These are phyloP conservation scores for Plasmodium vinckei DNA, from an alignment of 169 alveolate species.

Conservation along the genomic window DNA sequence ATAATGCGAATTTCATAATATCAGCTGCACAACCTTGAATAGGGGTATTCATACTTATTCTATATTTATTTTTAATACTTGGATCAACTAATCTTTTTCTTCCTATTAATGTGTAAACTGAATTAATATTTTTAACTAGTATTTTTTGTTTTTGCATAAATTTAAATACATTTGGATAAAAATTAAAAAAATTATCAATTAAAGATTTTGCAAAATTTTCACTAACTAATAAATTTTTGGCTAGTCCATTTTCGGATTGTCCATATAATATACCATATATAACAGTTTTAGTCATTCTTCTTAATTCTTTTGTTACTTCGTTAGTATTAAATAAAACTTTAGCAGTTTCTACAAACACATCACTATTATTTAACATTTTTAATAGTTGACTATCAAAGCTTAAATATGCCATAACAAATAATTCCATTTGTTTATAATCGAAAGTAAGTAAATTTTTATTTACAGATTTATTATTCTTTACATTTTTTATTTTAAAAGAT, in stretches of 20 bases:
- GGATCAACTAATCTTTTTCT: constrained; percentile 74
- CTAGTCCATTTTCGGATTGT: constrained; percentile 80
- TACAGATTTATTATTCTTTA: not conserved
- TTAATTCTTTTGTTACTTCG: constrained; percentile 78
- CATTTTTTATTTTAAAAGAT: not conserved
- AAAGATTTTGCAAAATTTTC: constrained; percentile 73
- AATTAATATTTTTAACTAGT: constrained; percentile 61
- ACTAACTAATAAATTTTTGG: constrained; percentile 77
- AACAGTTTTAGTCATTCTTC: constrained; percentile 82
- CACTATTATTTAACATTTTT: constrained; percentile 49
- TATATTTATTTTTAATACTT: constrained; percentile 65
- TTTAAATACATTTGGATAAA: constrained; percentile 75
- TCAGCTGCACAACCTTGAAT: constrained; percentile 86
- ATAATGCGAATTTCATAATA: constrained; percentile 79
- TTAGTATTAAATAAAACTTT: constrained; percentile 72
- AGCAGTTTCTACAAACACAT: constrained; percentile 77
- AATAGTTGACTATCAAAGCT: constrained; percentile 76
- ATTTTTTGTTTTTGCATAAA: constrained; percentile 77
- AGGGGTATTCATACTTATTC: constrained; percentile 84
- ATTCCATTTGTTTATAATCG: constrained; percentile 83
- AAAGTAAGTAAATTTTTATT: constrained; percentile 70
- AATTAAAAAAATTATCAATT: constrained; percentile 76
- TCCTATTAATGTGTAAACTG: constrained; percentile 80
- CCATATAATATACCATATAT: constrained; percentile 84
- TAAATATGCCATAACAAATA: constrained; percentile 81